Evolutionary conservation across 2,329 filamentous ascomycete genomes (phyloP).

Genomic region (Cladosporium sphaerospermum): DNA sequence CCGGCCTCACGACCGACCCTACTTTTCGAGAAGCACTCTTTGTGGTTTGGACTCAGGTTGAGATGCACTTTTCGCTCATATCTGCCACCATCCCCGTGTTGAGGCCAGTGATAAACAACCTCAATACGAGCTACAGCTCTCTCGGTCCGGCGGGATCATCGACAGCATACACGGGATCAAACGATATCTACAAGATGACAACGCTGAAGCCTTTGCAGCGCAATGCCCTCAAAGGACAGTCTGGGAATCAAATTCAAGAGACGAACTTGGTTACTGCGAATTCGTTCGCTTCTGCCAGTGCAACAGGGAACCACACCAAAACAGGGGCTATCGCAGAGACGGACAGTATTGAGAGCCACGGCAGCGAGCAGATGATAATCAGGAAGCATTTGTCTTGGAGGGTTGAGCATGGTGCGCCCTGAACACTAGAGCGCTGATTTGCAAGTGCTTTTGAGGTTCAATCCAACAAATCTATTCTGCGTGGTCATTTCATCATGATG

Average conservation of each 20-base stretch:
- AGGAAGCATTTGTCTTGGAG: constrained; percentile 1
- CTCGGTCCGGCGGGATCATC: constrained; percentile 10
- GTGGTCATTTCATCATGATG: too few relatives aligned
- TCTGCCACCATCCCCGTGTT: constrained; percentile 14
- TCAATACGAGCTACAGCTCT: constrained; percentile 17
- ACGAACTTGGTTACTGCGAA: not conserved
- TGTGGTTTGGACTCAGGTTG: constrained; percentile 16
- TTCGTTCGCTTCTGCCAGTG: not conserved
- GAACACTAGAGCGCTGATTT: not conserved
- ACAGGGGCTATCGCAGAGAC: not conserved
- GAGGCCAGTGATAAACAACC: constrained; percentile 11
- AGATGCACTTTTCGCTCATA: constrained; percentile 15
- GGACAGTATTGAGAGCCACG: not conserved
- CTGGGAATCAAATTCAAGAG: not conserved
- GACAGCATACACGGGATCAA: not conserved
- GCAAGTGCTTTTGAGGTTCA: too few relatives aligned
- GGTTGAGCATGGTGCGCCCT: not conserved
- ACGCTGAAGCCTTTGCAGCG: not conserved
- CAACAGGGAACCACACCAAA: not conserved
- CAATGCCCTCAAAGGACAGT: too few relatives aligned
- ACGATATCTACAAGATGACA: not conserved
- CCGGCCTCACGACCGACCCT: constrained; percentile 6
- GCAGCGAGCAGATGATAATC: constrained; percentile 8
- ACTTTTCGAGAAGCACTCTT: constrained; percentile 12
- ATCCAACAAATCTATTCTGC: too few relatives aligned